These are phyloP conservation scores for Candida labiduridarum DNA, from an alignment of 1,139 yeast species.

Conservation along the genomic window DNA sequence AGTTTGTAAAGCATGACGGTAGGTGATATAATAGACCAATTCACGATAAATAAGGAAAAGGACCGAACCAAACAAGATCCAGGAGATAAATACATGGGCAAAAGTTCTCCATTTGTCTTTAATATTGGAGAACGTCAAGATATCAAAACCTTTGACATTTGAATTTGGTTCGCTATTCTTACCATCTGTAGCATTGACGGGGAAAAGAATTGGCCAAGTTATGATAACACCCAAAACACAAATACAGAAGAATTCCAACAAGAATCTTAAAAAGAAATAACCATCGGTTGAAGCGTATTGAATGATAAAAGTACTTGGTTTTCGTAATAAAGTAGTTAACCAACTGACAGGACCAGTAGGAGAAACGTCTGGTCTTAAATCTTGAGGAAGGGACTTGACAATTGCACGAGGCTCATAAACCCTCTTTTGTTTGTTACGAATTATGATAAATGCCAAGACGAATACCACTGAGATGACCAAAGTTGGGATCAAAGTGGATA, in stretches of 20 bases:
- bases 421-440: constrained; percentile 66
- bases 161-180: constrained; percentile 27
- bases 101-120: constrained; percentile 59
- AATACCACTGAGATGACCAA: constrained; percentile 57
- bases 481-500: constrained; percentile 42
- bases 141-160: constrained; percentile 54
- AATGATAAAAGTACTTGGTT: constrained; percentile 68
- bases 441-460: constrained; percentile 54
- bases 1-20: constrained; percentile 68
- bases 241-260: constrained; percentile 62
- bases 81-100: constrained; percentile 73
- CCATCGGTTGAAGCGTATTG: constrained; percentile 89
- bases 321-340: constrained; percentile 52
- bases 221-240: constrained; percentile 65
- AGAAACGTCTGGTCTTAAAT: constrained; percentile 53
- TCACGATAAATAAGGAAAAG: constrained; percentile 71
- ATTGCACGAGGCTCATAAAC: constrained; percentile 81
- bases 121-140: constrained; percentile 65
- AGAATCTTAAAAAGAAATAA: constrained; percentile 78
- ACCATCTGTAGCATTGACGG: constrained; percentile 87
- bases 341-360: constrained; percentile 60
- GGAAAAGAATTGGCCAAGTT: constrained; percentile 77
- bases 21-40: constrained; percentile 63
- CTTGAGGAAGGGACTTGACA: constrained; percentile 44
- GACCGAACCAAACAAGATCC: constrained; percentile 64